phyloP scores from a whole-genome alignment of 2,329 filamentous ascomycete genomes.

The Mycogone perniciosa region DNA sequence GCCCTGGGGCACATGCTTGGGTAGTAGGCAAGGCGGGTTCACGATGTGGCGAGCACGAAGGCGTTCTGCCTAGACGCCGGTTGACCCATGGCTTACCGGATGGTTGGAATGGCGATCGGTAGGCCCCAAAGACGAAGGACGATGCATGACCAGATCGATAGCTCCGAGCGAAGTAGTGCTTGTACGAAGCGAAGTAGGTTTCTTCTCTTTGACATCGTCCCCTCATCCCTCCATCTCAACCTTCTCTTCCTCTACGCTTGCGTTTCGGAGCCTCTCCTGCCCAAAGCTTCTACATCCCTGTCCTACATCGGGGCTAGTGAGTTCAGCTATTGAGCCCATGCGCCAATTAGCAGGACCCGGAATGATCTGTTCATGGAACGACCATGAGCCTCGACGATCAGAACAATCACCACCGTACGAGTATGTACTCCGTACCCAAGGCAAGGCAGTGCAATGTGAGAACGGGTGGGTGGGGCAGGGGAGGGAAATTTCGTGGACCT shows the following conservation, averaged over 20 bases:
- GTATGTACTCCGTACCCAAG: neutral
- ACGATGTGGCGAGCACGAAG: constrained; percentile 6
- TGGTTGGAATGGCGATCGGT: constrained; percentile 16
- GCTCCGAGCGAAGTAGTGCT: too few relatives aligned
- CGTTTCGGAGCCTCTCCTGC: neutral
- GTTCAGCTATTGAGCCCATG: constrained; percentile 18
- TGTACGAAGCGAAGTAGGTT: too few relatives aligned
- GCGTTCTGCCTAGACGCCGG: constrained; percentile 11
- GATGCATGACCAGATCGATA: neutral
- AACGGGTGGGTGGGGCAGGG: neutral
- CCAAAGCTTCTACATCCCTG: constrained; percentile 14
- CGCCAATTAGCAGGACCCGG: constrained; percentile 18
- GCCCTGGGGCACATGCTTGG: neutral
- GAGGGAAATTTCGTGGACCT: neutral
- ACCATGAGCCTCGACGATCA: constrained; percentile 1
- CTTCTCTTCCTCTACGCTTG: constrained; percentile 3
- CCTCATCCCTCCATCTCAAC: neutral
- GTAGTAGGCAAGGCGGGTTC: neutral
- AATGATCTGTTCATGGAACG: constrained; percentile 19
- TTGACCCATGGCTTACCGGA: constrained; percentile 11
- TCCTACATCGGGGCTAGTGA: constrained; percentile 14
- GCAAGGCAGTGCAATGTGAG: neutral
- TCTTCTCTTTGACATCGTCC: too few relatives aligned
- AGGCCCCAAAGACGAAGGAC: neutral
- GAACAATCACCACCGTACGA: constrained; percentile 1